These are phyloP conservation scores for Geranium brycei DNA, from an alignment of 345 rosid genomes.

Conservation along the genomic window DNA sequence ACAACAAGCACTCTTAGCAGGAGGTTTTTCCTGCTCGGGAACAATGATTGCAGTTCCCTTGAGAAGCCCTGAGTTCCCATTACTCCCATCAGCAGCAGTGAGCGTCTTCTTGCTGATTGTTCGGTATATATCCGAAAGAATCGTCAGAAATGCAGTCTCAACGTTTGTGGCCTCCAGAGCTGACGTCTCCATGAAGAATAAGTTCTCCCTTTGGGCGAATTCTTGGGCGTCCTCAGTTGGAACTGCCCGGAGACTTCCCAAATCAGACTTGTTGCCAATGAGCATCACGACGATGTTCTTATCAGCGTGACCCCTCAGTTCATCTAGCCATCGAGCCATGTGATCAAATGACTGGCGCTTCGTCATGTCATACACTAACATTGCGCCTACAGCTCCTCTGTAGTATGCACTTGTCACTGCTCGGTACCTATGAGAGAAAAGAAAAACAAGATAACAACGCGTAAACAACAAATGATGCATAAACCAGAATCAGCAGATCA, in stretches of 20 bases:
- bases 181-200: constrained; percentile 79
- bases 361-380: constrained; percentile 78
- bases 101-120: constrained; percentile 66
- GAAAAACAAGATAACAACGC: background rate
- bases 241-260: constrained; percentile 64
- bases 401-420: constrained; percentile 83
- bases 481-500: too few relatives aligned
- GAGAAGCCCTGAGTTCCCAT: constrained; percentile 36
- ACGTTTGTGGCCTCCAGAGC: constrained; percentile 76
- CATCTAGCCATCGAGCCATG: constrained; percentile 79
- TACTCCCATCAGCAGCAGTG: constrained; percentile 34
- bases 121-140: constrained; percentile 57
- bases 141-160: constrained; percentile 57
- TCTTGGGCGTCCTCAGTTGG: constrained; percentile 73
- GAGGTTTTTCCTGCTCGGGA: constrained; percentile 36
- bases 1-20: constrained; percentile 50
- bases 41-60: constrained; percentile 65
- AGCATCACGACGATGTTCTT: constrained; percentile 76
- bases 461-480: too few relatives aligned
- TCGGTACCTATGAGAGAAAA: constrained; percentile 39
- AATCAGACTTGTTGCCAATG: constrained; percentile 66
- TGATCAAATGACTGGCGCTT: constrained; percentile 78
- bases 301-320: constrained; percentile 69
- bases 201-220: constrained; percentile 75
- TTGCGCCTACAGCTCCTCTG: constrained; percentile 74